A percentile compares a stretch with the other conserved stretches of the same genome.
These are phyloP conservation scores for Stachybotrys elegans DNA, from an alignment of 2,329 filamentous ascomycete genomes.

Conservation along the genomic window DNA sequence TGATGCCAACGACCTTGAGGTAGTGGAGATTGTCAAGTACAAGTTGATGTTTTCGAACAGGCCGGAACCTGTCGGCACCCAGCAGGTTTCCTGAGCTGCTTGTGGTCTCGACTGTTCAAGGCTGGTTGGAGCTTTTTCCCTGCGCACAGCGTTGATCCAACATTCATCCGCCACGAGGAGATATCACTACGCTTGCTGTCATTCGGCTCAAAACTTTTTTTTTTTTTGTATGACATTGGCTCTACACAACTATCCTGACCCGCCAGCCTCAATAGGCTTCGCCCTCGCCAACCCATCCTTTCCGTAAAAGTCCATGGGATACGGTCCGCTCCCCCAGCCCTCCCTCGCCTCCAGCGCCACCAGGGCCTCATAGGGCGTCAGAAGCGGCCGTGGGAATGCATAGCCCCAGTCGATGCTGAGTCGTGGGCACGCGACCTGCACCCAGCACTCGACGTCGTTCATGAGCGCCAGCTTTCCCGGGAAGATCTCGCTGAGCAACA, in stretches of 20 bases:
- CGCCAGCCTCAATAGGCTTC: slow-evolving; percentile 37
- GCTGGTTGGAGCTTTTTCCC: too few species aligned
- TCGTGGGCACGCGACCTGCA: slow-evolving; percentile 94
- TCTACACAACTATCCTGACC: slow-evolving; percentile 10
- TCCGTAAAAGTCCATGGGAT: slow-evolving; percentile 98
- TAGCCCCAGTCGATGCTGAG: slow-evolving; percentile 99
- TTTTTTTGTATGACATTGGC: slow-evolving; percentile 3
- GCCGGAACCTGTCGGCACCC: slow-evolving; percentile 74
- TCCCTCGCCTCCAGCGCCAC: slow-evolving; percentile 78
- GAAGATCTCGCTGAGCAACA: slow-evolving; percentile 92
- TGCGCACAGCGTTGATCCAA: too few species aligned
- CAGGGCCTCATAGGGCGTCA: slow-evolving; percentile 94
- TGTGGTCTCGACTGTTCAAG: too few species aligned
- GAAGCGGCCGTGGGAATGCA: slow-evolving; percentile 79
- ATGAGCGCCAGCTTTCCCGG: slow-evolving; percentile 93
- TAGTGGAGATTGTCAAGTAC: slow-evolving; percentile 81
- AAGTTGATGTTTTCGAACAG: slow-evolving; percentile 81
- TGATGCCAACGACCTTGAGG: slow-evolving; percentile 58
- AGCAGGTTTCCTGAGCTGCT: slow-evolving; percentile 20
- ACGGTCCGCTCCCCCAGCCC: slow-evolving; percentile 70
- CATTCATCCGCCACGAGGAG: background rate
- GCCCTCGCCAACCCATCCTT: slow-evolving; percentile 85
- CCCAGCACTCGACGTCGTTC: slow-evolving; percentile 93
- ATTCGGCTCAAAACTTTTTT: background rate
- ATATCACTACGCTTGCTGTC: background rate